A percentile compares a stretch with the other conserved stretches of the same genome.
Evolutionary conservation across 371 early-diverging fungal species (phyloP).

Genomic region (Mortierella sp.): DNA sequence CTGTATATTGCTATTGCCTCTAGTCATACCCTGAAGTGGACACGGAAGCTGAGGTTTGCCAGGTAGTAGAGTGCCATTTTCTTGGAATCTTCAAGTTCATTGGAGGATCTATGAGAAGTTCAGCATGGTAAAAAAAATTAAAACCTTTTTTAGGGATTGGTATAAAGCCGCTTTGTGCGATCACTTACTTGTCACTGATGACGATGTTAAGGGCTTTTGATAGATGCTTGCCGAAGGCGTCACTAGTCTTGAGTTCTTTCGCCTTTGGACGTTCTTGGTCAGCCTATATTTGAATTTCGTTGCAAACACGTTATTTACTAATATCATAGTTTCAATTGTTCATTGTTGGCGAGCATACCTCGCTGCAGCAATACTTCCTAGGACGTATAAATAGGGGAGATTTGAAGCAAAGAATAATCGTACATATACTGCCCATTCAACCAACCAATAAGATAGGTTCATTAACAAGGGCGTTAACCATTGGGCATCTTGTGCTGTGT

Average conservation of each 20-base stretch:
- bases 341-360: background rate
- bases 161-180: background rate
- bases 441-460: constrained; percentile 33
- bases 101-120: constrained; percentile 3
- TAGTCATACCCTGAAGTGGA: constrained; percentile 63
- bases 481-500: constrained; percentile 26
- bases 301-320: background rate
- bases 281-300: constrained; percentile 20
- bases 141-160: background rate
- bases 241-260: constrained; percentile 45
- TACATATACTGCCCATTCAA: constrained; percentile 48
- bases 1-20: background rate
- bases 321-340: background rate
- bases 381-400: too few relatives aligned
- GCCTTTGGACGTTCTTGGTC: constrained; percentile 43
- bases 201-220: constrained; percentile 38
- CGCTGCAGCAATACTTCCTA: background rate
- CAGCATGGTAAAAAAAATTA: constrained; percentile 4
- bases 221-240: constrained; percentile 36
- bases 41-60: constrained; percentile 67
- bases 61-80: constrained; percentile 63
- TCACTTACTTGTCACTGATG: constrained; percentile 45
- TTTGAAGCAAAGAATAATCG: background rate
- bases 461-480: constrained; percentile 39
- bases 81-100: constrained; percentile 61